Base-by-base conservation (phyloP, 192 early-diverging fungal genomes). In the Bifiguratus adelaidae region DNA sequence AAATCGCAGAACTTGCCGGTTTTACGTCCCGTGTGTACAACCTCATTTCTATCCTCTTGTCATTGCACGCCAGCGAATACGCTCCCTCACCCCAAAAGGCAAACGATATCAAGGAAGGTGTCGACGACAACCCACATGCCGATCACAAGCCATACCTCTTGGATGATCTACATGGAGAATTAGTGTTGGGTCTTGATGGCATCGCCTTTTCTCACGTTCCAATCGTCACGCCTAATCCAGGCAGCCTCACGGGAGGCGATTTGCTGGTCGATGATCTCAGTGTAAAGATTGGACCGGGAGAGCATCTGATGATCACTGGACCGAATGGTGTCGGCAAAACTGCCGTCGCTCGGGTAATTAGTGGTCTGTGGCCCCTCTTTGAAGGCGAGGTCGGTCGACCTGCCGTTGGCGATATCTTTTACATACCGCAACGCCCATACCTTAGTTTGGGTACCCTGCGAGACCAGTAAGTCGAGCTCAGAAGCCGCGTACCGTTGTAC, bases 361-460 rank as follows among this genome's bases (percentile, higher is more conserved):
- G 82, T 43, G 91, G 84, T 3, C 73, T 99, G 49, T 99, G 95
- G 96, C 92, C 94, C 11, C 76, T 92, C 12, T 97, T 87, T 58
- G 87, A 70, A 48, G 85, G 85, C 45, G 63, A 68, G 4, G 44
- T 88, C 48, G 59, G 73, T 16, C 77, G 81, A 36, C 88, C 88
- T 21, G 68, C 68, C 58, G 67, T 75, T 60, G 71, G 78, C 41
- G 83, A 87, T 60, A 91, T 99, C 55, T 94, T 97, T 60, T 99
- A 99, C 69, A 89, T 99, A 41, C 96, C 96, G 29, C 96, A 99
- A 67, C 80, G 91, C 27, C 91, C 96, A 13, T 99, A 99, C 58
- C 72, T 99, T 25, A 80, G 86, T 33, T 60, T 93, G 12, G 93
- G 96, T 20, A 92, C 88, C 4, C 60, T 99, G 52, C 85, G 96